A percentile compares a stretch with the other conserved stretches of the same genome.
Conservation (phyloP, 1,284 basidiomycete genomes). For the Grifola frondosa region DNA sequence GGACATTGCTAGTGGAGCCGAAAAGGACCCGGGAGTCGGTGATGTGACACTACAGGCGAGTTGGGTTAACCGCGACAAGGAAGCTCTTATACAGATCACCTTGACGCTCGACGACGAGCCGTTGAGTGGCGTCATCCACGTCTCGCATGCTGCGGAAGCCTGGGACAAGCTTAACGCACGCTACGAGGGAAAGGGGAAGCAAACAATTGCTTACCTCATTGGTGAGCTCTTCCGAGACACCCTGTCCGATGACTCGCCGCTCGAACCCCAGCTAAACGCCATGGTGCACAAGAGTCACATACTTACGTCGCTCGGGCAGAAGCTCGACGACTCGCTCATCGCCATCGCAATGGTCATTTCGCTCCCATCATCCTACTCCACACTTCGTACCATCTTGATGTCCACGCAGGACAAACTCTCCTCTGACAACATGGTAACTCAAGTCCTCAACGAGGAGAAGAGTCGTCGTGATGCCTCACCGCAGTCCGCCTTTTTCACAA, state of each 20-base stretch:
- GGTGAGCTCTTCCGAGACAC: constrained; percentile 21
- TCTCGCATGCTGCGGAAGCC: constrained; percentile 3
- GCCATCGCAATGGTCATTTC: constrained; percentile 20
- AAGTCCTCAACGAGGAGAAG: constrained; percentile 18
- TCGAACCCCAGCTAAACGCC: constrained; percentile 21
- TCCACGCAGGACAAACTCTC: constrained; percentile 9
- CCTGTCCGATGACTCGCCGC: constrained; percentile 14
- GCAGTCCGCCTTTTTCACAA: constrained; percentile 1
- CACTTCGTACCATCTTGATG: constrained; percentile 21
- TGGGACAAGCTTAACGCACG: constrained; percentile 15
- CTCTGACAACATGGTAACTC: constrained; percentile 9
- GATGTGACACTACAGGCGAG: too few relatives aligned
- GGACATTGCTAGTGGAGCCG: constrained; percentile 5
- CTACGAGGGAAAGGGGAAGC: constrained; percentile 21
- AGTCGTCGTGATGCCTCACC: constrained; percentile 1
- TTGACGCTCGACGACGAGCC: constrained; percentile 22
- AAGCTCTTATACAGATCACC: constrained; percentile 20
- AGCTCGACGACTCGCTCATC: constrained; percentile 14
- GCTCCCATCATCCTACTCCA: constrained; percentile 20
- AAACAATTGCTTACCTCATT: constrained; percentile 21
- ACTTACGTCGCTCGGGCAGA: constrained; percentile 12
- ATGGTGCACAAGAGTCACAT: constrained; percentile 16
- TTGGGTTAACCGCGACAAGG: constrained; percentile 5
- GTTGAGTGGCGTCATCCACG: constrained; percentile 15
- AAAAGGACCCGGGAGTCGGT: not conserved